These are phyloP conservation scores for Bruguiera hainesii DNA, from an alignment of 441 rosid species.

Conservation along the genomic window DNA sequence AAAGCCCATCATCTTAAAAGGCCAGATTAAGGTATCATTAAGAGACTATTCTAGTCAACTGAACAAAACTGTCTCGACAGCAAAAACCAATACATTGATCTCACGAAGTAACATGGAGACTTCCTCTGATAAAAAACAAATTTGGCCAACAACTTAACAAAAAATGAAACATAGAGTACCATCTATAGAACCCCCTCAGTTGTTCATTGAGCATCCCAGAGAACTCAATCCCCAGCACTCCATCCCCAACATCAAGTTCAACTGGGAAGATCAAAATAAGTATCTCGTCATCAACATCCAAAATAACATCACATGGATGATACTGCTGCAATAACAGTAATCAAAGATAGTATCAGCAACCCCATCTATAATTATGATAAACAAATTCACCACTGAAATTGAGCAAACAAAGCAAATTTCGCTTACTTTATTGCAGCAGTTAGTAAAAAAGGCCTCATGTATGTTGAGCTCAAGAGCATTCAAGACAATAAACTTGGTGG, in stretches of 20 bases:
- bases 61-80: too few relatives aligned
- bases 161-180: conserved; percentile 6
- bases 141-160: background rate
- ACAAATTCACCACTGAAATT: background rate
- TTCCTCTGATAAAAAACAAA: background rate
- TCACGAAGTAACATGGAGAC: too few relatives aligned
- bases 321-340: conserved; percentile 20
- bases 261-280: conserved; percentile 32
- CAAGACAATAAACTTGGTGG: conserved; percentile 30
- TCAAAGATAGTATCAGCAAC: background rate
- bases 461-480: conserved; percentile 34
- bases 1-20: too few relatives aligned
- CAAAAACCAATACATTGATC: too few relatives aligned
- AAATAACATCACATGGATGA: conserved; percentile 26
- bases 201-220: conserved; percentile 38
- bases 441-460: conserved; percentile 28
- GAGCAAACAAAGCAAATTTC: background rate
- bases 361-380: background rate
- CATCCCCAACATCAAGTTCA: conserved; percentile 31
- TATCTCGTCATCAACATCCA: conserved; percentile 39
- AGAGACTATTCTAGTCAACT: too few relatives aligned
- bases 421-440: conserved; percentile 19
- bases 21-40: too few relatives aligned
- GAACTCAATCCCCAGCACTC: conserved; percentile 30
- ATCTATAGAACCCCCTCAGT: conserved; percentile 39